phyloP scores from a whole-genome alignment of 768 basidiomycete genomes.

The Hygrophoropsis aurantiaca region DNA sequence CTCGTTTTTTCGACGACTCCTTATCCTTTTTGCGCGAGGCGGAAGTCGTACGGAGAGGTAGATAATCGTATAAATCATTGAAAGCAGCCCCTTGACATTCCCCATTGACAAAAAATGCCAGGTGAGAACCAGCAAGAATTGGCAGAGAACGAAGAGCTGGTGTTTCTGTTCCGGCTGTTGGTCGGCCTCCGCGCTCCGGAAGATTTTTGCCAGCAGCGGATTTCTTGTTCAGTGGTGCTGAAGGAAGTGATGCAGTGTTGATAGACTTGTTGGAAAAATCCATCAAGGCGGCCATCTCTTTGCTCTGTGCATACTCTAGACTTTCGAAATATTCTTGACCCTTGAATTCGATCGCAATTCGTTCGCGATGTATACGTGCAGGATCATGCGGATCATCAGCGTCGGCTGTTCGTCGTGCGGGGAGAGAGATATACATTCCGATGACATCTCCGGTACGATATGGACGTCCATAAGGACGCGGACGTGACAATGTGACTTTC shows the following conservation, averaged over 20 bases:
- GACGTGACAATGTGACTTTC: conserved; percentile 82
- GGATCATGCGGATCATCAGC: conserved; percentile 74
- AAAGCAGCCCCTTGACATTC: conserved; percentile 82
- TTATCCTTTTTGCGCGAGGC: conserved; percentile 60
- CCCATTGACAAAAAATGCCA: conserved; percentile 94
- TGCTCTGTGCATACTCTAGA: conserved; percentile 81
- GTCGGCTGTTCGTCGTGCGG: conserved; percentile 58
- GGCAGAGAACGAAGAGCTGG: conserved; percentile 64
- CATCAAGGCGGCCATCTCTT: conserved; percentile 91
- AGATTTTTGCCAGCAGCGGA: conserved; percentile 65
- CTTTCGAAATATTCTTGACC: conserved; percentile 97
- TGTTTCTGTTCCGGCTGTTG: conserved; percentile 28
- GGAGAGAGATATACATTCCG: conserved; percentile 92
- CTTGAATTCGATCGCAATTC: conserved; percentile 92
- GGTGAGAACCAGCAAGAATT: conserved; percentile 63
- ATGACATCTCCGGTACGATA: conserved; percentile 86
- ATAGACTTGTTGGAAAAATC: conserved; percentile 67
- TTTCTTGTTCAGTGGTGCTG: conserved; percentile 58
- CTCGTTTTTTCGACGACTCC: conserved; percentile 52
- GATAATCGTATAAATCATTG: conserved; percentile 85
- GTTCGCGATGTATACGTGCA: conserved; percentile 80
- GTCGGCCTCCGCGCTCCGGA: conserved; percentile 53
- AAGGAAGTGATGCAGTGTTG: conserved; percentile 54
- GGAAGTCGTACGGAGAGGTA: conserved; percentile 70
- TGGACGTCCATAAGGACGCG: conserved; percentile 69